Conservation (phyloP, 140 eudicot genomes). For the Erigeron philadelphicus region DNA sequence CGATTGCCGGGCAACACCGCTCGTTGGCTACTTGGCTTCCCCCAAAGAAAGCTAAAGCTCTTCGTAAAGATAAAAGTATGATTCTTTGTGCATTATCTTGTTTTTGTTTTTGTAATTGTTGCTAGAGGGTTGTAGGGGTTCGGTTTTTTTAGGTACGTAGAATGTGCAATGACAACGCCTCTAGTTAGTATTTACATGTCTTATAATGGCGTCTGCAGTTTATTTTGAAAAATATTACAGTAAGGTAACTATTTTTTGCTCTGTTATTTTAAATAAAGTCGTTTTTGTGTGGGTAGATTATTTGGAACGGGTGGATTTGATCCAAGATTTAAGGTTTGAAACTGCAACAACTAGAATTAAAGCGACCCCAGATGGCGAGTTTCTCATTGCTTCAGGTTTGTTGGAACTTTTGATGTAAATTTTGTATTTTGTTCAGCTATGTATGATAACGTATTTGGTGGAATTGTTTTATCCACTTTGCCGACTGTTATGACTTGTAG, state of each 20-base stretch:
- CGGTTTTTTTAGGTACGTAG: neutral
- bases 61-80: constrained; percentile 73
- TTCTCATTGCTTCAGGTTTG: constrained; percentile 89
- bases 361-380: constrained; percentile 89
- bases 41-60: constrained; percentile 70
- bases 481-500: constrained; percentile 32
- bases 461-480: constrained; percentile 4
- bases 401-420: constrained; percentile 12
- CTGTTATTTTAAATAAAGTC: neutral
- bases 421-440: neutral
- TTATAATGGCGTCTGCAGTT: neutral
- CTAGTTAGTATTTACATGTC: too few relatives aligned
- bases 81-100: neutral
- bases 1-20: constrained; percentile 56
- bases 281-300: constrained; percentile 46
- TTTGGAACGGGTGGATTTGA: constrained; percentile 68
- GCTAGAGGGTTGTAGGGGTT: neutral
- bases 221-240: neutral
- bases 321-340: constrained; percentile 92
- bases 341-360: constrained; percentile 78
- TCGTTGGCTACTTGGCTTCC: constrained; percentile 77
- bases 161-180: neutral
- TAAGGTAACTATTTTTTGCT: neutral
- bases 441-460: neutral
- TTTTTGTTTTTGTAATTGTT: neutral